Conservation (phyloP, 2,329 filamentous ascomycete species). For the Zasmidium cellare region DNA sequence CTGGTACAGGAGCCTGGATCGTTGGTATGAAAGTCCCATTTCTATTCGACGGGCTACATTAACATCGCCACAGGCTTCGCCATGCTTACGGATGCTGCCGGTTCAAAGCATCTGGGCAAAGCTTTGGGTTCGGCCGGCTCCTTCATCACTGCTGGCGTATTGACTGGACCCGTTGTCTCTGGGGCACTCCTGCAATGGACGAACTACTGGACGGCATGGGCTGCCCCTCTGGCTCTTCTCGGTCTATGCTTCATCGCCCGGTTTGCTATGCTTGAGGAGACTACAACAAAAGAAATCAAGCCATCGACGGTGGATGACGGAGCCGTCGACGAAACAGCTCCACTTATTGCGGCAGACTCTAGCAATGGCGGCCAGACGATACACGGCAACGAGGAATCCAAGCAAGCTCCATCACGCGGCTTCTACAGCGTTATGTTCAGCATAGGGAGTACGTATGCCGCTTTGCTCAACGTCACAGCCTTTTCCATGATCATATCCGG, state of each 20-base stretch:
- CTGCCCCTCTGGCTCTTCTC: slow-evolving; percentile 16
- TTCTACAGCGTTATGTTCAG: slow-evolving; percentile 19
- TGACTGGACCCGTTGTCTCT: slow-evolving; percentile 13
- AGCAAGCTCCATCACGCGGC: neutral
- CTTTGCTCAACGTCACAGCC: slow-evolving; percentile 16
- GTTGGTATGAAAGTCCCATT: slow-evolving; percentile 10
- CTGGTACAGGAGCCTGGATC: slow-evolving; percentile 19
- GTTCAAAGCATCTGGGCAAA: slow-evolving; percentile 16
- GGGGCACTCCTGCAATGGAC: slow-evolving; percentile 16
- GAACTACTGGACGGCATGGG: slow-evolving; percentile 22
- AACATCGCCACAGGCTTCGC: slow-evolving; percentile 3
- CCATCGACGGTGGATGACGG: neutral
- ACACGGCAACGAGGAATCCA: neutral
- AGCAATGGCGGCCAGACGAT: neutral
- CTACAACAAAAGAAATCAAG: neutral
- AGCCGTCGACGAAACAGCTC: neutral
- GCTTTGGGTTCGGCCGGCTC: slow-evolving; percentile 13
- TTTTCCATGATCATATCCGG: slow-evolving; percentile 17
- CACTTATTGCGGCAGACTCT: neutral
- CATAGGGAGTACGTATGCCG: slow-evolving; percentile 4
- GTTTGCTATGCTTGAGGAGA: slow-evolving; percentile 15
- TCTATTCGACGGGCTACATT: neutral
- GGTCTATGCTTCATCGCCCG: slow-evolving; percentile 16
- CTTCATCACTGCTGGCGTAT: slow-evolving; percentile 17
- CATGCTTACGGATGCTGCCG: slow-evolving; percentile 19